These are phyloP conservation scores for Venturia effusa DNA, from an alignment of 2,329 filamentous ascomycete genomes.

Conservation along the genomic window DNA sequence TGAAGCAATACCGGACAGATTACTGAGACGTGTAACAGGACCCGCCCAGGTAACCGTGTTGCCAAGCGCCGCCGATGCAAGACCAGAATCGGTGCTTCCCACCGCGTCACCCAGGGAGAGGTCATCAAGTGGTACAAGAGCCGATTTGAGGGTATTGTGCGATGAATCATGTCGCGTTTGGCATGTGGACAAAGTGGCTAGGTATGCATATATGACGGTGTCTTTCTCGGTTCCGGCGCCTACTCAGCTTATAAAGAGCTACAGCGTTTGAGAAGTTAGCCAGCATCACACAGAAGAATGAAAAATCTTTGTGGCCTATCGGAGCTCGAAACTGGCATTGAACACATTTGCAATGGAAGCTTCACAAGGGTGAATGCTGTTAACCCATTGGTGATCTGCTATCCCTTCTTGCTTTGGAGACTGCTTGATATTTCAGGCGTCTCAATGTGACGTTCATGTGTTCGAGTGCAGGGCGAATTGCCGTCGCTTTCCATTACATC, in stretches of 20 bases:
- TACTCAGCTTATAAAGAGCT: conserved; percentile 15
- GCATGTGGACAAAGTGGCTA: conserved; percentile 11
- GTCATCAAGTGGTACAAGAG: conserved; percentile 97
- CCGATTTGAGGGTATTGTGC: conserved; percentile 96
- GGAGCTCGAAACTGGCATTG: conserved; percentile 27
- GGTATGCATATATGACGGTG: conserved; percentile 13
- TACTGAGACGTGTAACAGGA: conserved; percentile 41
- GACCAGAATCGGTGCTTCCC: conserved; percentile 72
- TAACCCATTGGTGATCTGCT: conserved; percentile 44
- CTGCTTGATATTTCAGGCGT: background rate
- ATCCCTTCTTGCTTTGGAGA: conserved; percentile 3
- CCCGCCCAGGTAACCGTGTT: conserved; percentile 95
- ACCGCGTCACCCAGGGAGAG: conserved; percentile 91
- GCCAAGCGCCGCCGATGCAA: conserved; percentile 87
- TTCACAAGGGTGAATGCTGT: conserved; percentile 47
- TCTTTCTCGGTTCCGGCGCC: conserved; percentile 25
- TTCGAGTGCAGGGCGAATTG: background rate
- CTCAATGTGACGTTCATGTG: background rate
- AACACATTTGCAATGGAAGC: conserved; percentile 45
- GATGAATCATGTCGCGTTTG: conserved; percentile 52
- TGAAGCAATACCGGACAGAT: background rate
- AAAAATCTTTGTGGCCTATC: conserved; percentile 33
- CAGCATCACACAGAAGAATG: conserved; percentile 26
- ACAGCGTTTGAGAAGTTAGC: background rate
- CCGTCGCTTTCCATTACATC: background rate